Evolutionary conservation across 257 asterid genomes (phyloP), one percentile per base, ranked within the genome.

Genomic region (Solanum peruvianum): DNA sequence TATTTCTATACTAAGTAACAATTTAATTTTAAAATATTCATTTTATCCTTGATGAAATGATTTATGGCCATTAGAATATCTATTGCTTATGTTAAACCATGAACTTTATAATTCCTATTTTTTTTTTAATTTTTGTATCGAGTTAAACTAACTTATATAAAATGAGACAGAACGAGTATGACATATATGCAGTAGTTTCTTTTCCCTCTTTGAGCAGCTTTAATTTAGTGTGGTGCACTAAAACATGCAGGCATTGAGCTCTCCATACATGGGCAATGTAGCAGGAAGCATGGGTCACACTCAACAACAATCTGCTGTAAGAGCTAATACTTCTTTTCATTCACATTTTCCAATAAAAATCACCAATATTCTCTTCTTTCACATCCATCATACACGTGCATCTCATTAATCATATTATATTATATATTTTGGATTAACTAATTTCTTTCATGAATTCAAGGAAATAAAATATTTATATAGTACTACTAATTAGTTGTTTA

Each of bases 291-390:
- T 91, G 91, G 88, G 86, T 52, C 94, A 89, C 88, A 71, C 69
- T 86, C 97, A 92, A 58, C 95, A 87, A 45, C 89, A 89, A 85
- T 92, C 94, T 91, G 97, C 94, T 91, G 99, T 93, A 91, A 93
- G 98, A 8, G 66, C 13, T 4, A 20, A 2, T 85, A 69, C 72
- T 27, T 45, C 42, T 45, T 45, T 78, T 16, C 85, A 87, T 87
- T 85, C 95, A 91, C 98, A 92, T 87, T 91, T 93, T 90, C 94
- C 93, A 8, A 92, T 87, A 91, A 87, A 87, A 56, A 81, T 60
- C 78, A 88, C 89, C 86, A 86, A 93, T 87, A 94, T 87, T 72
- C 87, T 78, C 35, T 45, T 39, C 84, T 80, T 85, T 62, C 87
- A 77, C 88, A 47, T 80, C 42, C 67, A 80, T 56, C 87, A 87